Evolutionary conservation across 768 basidiomycete species (phyloP), one percentile per base, ranked within the genome.

Genomic region (Chiua virens): DNA sequence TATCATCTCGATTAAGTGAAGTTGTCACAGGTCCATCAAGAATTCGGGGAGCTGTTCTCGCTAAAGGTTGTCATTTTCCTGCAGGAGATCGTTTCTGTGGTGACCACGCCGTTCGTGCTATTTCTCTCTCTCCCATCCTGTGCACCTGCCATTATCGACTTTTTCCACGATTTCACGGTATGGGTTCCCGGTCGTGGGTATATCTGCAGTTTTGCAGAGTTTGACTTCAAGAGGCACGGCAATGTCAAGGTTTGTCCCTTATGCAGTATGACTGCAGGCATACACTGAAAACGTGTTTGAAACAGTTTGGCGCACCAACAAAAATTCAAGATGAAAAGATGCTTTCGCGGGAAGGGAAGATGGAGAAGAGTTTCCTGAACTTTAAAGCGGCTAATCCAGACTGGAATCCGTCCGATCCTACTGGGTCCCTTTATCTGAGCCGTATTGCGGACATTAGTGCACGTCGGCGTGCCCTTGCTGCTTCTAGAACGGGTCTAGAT

Each of bases 331-430:
- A 92, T 57, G 83, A 84, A 59, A 82, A 82, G 52, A 86, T 89
- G 77, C 77, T 89, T 61, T 91, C 89, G 5, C 90, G 89, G 54
- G 89, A 96, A 58, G 92, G 92, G 32, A 99, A 99, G 79, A 98
- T 99, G 95, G 97, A 99, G 77, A 97, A 98, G 75, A 92, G 89
- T 68, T 91, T 97, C 73, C 74, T 96, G 28, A 92, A 89, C 64
- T 97, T 97, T 78, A 96, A 95, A 73, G 92, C 92, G 38, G 88
- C 92, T 1, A 91, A 98, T 71, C 96, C 96, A 11, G 91, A 93
- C 52, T 99, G 96, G 96, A 88, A 82, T 54, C 96, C 96, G 1
- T 77, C 83, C 1, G 95, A 99, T 64, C 92, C 93, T 1, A 81
- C 90, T 4, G 87, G 92, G 13, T 98, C 94, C 3, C 76, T 97